Percentiles rank a stretch among this genome's conserved stretches.
phyloP scores from a whole-genome alignment of 331 rosid genomes.

The Ulmus americana region DNA sequence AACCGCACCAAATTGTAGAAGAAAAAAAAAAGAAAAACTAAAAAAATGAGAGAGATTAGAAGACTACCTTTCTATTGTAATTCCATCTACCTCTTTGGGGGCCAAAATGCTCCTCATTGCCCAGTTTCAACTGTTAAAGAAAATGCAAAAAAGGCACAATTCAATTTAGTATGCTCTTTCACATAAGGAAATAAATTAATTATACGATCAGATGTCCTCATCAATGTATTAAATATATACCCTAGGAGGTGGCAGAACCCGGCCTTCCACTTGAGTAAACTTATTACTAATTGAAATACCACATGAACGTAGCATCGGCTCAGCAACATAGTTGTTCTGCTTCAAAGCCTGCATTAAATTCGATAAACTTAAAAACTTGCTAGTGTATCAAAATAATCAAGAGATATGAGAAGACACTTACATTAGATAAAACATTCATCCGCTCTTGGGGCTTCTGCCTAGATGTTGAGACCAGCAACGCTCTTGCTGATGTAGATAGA shows the following conservation, averaged over 20 bases:
- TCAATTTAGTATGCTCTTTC: not conserved
- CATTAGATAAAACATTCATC: constrained; percentile 64
- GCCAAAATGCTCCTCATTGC: constrained; percentile 72
- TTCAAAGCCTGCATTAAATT: constrained; percentile 52
- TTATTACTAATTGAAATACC: constrained; percentile 47
- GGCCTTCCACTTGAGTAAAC: constrained; percentile 81
- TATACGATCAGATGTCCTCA: not conserved
- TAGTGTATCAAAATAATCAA: not conserved
- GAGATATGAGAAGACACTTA: constrained; percentile 20
- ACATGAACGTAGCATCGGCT: constrained; percentile 63
- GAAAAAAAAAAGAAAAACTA: not conserved
- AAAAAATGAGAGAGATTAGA: not conserved
- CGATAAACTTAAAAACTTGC: not conserved
- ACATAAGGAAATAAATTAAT: not conserved
- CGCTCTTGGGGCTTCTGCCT: constrained; percentile 90
- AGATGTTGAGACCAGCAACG: constrained; percentile 76
- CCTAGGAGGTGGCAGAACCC: constrained; percentile 84
- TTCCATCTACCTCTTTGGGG: constrained; percentile 94
- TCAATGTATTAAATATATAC: constrained; percentile 22
- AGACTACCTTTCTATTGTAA: constrained; percentile 68
- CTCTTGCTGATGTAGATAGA: constrained; percentile 61
- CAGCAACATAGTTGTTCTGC: constrained; percentile 57
- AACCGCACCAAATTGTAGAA: not conserved
- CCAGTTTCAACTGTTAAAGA: constrained; percentile 58
- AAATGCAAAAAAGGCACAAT: not conserved